Conservation (phyloP, 164 flowering plant genomes). For the Stephania cephalantha region DNA sequence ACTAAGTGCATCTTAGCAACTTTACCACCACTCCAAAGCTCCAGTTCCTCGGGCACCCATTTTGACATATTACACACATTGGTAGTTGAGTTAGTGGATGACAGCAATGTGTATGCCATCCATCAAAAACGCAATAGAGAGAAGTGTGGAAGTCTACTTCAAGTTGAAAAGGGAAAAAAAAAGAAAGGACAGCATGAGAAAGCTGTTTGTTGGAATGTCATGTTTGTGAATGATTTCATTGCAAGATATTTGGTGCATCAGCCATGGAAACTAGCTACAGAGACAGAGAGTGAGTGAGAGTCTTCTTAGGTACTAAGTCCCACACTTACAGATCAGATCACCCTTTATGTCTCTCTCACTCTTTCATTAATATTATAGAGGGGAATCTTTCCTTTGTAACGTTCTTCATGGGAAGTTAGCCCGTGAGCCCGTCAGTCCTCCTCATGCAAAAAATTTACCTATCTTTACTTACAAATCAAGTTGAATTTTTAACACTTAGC, state of each 20-base stretch:
- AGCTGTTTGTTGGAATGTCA: conserved; percentile 19
- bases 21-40: too few relatives aligned
- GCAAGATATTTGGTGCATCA: conserved; percentile 13
- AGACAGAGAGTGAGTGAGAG: neutral
- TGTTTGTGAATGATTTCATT: conserved; percentile 11
- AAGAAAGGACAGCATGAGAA: conserved; percentile 2
- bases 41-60: too few relatives aligned
- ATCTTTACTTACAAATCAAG: neutral
- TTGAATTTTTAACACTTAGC: neutral
- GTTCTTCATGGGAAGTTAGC: conserved; percentile 4
- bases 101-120: neutral
- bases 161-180: neutral
- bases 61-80: neutral
- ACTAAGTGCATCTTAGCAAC: too few relatives aligned
- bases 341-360: neutral
- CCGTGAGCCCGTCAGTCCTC: conserved; percentile 6
- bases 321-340: conserved; percentile 1
- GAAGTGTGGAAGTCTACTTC: neutral
- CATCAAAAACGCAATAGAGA: neutral
- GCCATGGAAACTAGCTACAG: neutral
- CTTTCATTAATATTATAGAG: neutral
- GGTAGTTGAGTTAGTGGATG: neutral
- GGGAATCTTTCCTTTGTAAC: conserved; percentile 17
- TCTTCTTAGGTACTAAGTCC: conserved; percentile 5
- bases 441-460: neutral